phyloP scores from a whole-genome alignment of 495 filamentous ascomycete genomes.

The Penicillium bialowiezense region DNA sequence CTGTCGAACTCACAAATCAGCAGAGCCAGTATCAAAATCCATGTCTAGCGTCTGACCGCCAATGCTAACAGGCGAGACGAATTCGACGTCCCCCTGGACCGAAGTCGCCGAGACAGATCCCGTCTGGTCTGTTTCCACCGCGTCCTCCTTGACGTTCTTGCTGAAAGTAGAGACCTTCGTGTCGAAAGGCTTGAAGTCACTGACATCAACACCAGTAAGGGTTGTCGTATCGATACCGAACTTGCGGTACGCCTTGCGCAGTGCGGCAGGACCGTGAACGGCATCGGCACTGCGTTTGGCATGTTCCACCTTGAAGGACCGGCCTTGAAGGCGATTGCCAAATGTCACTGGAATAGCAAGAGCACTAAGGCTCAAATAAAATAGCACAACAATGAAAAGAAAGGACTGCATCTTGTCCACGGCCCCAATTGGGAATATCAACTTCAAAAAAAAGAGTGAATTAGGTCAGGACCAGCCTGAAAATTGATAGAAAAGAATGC shows the following conservation, averaged over 20 bases:
- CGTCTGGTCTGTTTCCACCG: constrained; percentile 29
- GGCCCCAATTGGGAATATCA: constrained; percentile 1
- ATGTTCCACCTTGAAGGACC: constrained; percentile 60
- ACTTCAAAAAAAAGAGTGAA: constrained; percentile 5
- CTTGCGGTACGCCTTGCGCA: constrained; percentile 63
- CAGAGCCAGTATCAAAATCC: constrained; percentile 81
- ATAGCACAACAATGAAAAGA: constrained; percentile 25
- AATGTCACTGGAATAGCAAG: constrained; percentile 30
- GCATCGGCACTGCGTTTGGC: constrained; percentile 51
- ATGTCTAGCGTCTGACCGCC: constrained; percentile 72
- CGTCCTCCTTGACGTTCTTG: constrained; percentile 10
- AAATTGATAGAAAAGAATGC: constrained; percentile 8
- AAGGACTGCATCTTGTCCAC: constrained; percentile 29
- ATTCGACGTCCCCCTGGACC: constrained; percentile 62
- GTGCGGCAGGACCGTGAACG: constrained; percentile 53
- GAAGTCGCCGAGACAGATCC: constrained; percentile 62
- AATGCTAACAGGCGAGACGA: constrained; percentile 67
- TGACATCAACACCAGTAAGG: constrained; percentile 25
- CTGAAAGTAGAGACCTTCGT: constrained; percentile 15
- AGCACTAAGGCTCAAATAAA: constrained; percentile 38
- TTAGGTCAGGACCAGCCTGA: constrained; percentile 10
- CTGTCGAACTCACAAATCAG: constrained; percentile 71
- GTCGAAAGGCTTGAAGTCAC: constrained; percentile 36
- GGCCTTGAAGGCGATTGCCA: constrained; percentile 23
- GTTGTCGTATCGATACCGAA: constrained; percentile 46